Conservation (phyloP, 2,329 filamentous ascomycete genomes). For the Ophiobolus disseminans region DNA sequence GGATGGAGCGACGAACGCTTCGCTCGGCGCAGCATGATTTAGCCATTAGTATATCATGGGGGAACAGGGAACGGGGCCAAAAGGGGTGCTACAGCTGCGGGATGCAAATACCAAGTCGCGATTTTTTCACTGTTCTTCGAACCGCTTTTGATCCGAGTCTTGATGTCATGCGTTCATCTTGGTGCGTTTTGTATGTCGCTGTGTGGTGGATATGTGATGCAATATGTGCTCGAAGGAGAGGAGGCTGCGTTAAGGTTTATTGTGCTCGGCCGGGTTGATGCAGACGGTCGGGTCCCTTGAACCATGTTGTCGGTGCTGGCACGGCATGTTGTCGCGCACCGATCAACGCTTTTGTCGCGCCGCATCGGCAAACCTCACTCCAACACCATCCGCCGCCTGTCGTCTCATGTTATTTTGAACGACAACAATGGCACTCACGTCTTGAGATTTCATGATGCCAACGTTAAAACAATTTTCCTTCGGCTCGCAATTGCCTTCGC, state of each 20-base stretch:
- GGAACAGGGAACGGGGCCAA: conserved; percentile 8
- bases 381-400: conserved; percentile 2
- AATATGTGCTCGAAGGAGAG: conserved; percentile 33
- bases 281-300: conserved; percentile 19
- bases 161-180: conserved; percentile 7
- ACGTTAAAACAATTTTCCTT: neutral
- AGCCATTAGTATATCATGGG: conserved; percentile 14
- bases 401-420: neutral
- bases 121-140: conserved; percentile 12
- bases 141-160: neutral
- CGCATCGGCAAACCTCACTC: conserved; percentile 13
- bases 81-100: conserved; percentile 18
- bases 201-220: conserved; percentile 22
- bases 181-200: conserved; percentile 18
- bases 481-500: neutral
- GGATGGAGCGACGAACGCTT: neutral
- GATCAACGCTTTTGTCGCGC: conserved; percentile 4
- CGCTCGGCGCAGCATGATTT: neutral
- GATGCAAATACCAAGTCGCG: conserved; percentile 21
- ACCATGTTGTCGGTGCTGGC: conserved; percentile 14
- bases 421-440: too few species aligned
- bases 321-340: conserved; percentile 12
- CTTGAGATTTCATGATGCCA: too few species aligned
- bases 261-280: conserved; percentile 22
- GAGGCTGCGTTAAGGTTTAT: conserved; percentile 42